Evolutionary conservation across 2,329 filamentous ascomycete genomes (phyloP).

Genomic region (Colletotrichum destructivum): DNA sequence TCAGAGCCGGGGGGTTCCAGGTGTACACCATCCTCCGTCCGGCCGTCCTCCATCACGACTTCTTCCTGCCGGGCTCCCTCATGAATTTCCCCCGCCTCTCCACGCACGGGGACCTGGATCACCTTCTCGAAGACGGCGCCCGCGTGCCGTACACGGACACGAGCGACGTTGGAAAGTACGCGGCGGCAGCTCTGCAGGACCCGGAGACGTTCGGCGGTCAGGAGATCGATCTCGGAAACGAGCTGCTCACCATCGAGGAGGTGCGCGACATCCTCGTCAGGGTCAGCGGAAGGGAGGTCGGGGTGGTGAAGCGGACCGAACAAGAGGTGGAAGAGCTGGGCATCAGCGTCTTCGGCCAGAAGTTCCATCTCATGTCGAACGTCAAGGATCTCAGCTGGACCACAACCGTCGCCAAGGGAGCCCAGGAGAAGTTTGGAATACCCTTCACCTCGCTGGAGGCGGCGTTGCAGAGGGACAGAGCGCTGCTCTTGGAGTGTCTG

Average conservation of each 20-base stretch:
- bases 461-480: slow-evolving; percentile 47
- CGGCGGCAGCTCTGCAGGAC: slow-evolving; percentile 50
- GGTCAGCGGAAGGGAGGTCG: slow-evolving; percentile 51
- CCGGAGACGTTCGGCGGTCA: slow-evolving; percentile 49
- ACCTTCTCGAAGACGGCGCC: slow-evolving; percentile 44
- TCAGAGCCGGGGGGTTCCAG: slow-evolving; percentile 48
- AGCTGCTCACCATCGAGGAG: slow-evolving; percentile 51
- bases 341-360: slow-evolving; percentile 40
- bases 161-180: slow-evolving; percentile 52
- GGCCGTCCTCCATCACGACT: slow-evolving; percentile 49
- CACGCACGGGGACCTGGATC: slow-evolving; percentile 48
- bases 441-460: slow-evolving; percentile 48
- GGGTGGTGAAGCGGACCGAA: slow-evolving; percentile 23
- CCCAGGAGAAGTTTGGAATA: slow-evolving; percentile 49
- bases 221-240: slow-evolving; percentile 51
- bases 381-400: slow-evolving; percentile 44
- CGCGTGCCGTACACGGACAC: slow-evolving; percentile 49
- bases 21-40: slow-evolving; percentile 54
- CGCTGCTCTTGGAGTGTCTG: slow-evolving; percentile 39
- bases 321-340: too few relatives aligned
- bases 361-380: slow-evolving; percentile 49
- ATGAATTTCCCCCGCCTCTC: slow-evolving; percentile 50
- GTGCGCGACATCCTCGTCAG: slow-evolving; percentile 47
- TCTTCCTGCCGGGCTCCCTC: slow-evolving; percentile 43
- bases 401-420: slow-evolving; percentile 34